Conservation (phyloP, 352 stramenopile genomes). For the Globisporangium irregulare region DNA sequence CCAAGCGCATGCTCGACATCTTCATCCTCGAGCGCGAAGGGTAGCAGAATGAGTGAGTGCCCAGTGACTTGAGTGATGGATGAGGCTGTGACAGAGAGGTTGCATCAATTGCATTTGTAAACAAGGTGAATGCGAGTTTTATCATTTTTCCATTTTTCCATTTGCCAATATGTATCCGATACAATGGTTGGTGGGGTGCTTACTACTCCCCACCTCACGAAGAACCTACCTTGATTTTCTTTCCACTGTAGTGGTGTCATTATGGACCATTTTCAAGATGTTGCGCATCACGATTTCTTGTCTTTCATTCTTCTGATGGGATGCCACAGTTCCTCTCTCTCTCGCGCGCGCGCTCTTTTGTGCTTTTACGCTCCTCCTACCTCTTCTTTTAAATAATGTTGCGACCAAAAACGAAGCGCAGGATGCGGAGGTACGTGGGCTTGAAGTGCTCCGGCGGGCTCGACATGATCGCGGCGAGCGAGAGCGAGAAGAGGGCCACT, state of each 20-base stretch:
- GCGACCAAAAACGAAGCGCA: constrained; percentile 81
- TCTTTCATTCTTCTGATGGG: not conserved
- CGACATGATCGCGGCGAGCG: constrained; percentile 84
- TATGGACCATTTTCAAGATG: not conserved
- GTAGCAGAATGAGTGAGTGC: constrained; percentile 45
- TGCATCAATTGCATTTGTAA: not conserved
- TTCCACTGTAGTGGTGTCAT: too few species aligned
- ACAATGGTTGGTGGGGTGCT: not conserved
- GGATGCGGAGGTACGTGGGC: constrained; percentile 74
- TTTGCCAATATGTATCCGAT: not conserved
- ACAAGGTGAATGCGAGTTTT: not conserved
- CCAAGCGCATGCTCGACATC: constrained; percentile 68
- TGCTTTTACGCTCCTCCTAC: not conserved
- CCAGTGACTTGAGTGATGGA: constrained; percentile 28
- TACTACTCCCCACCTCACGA: not conserved
- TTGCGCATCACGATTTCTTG: not conserved
- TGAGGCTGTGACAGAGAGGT: constrained; percentile 24
- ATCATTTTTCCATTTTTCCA: not conserved
- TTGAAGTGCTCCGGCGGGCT: constrained; percentile 80
- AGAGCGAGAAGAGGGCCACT: constrained; percentile 80
- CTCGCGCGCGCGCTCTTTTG: constrained; percentile 9
- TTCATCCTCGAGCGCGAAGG: constrained; percentile 48
- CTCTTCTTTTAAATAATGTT: constrained; percentile 60
- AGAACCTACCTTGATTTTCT: not conserved
- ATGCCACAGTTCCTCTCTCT: not conserved